Conservation (phyloP, 345 rosid genomes). For the Pugionium cornutum region DNA sequence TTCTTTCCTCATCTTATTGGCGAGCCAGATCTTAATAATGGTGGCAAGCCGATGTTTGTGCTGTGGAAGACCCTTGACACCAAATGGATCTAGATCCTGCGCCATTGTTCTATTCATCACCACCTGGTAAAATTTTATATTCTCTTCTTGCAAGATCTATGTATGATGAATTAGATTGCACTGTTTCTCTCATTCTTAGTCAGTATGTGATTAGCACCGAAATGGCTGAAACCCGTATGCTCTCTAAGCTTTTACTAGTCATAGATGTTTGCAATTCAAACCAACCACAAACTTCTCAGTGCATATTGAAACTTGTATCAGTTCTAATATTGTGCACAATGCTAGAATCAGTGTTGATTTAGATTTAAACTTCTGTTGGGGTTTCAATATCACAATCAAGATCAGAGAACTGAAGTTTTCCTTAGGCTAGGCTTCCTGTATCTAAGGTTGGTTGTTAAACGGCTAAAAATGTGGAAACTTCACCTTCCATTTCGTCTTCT, state of each 20-base stretch:
- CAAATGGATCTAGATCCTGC: conserved; percentile 73
- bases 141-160: background rate
- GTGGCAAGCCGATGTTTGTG: conserved; percentile 72
- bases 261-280: background rate
- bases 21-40: conserved; percentile 73
- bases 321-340: background rate
- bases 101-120: conserved; percentile 74
- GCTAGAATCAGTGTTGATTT: conserved; percentile 9
- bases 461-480: background rate
- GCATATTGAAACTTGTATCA: background rate
- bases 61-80: conserved; percentile 77
- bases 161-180: background rate
- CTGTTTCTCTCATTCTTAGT: background rate
- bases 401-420: background rate
- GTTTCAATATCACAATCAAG: background rate
- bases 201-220: background rate
- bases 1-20: conserved; percentile 56
- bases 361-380: background rate
- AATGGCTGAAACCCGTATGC: background rate
- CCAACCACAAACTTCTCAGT: background rate
- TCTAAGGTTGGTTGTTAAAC: background rate
- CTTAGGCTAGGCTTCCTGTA: background rate
- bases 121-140: conserved; percentile 58
- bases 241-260: background rate
- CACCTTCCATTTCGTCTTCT: conserved; percentile 7